Evolutionary conservation across 306 rosid genomes (phyloP).

Genomic region (Vigna mungo): DNA sequence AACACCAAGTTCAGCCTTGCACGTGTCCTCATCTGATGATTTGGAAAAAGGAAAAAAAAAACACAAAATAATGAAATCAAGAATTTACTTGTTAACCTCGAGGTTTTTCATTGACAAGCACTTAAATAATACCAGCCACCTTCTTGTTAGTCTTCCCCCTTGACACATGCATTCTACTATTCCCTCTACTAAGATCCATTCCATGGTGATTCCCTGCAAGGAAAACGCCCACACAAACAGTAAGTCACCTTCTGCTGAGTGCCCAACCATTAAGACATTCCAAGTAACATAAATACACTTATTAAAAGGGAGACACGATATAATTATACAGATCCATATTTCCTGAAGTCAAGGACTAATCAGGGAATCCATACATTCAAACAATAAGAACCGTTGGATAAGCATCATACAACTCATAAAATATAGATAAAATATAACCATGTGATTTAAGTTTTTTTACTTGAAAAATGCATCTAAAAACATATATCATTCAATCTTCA

Average conservation of each 20-base stretch:
- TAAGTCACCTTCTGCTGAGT: conserved; percentile 17
- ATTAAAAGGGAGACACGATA: neutral
- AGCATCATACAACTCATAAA: neutral
- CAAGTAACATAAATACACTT: neutral
- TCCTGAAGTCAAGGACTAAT: neutral
- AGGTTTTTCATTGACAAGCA: conserved; percentile 48
- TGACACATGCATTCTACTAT: conserved; percentile 45
- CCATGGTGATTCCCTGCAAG: conserved; percentile 59
- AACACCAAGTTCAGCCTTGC: conserved; percentile 58
- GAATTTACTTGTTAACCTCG: conserved; percentile 35
- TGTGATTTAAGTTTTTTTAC: neutral
- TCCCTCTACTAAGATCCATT: conserved; percentile 46
- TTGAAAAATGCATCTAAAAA: neutral
- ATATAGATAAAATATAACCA: neutral
- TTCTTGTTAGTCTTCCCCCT: conserved; percentile 68
- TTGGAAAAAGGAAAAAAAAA: conserved; percentile 17
- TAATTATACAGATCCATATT: neutral
- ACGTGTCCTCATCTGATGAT: conserved; percentile 57
- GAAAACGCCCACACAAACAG: conserved; percentile 27
- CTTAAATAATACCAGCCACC: conserved; percentile 85
- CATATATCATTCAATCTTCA: neutral
- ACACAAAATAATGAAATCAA: conserved; percentile 38
- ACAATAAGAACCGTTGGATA: neutral
- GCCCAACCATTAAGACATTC: conserved; percentile 26
- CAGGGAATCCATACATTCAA: neutral